Conservation (phyloP, 345 rosid species). For the Kandelia obovata region DNA sequence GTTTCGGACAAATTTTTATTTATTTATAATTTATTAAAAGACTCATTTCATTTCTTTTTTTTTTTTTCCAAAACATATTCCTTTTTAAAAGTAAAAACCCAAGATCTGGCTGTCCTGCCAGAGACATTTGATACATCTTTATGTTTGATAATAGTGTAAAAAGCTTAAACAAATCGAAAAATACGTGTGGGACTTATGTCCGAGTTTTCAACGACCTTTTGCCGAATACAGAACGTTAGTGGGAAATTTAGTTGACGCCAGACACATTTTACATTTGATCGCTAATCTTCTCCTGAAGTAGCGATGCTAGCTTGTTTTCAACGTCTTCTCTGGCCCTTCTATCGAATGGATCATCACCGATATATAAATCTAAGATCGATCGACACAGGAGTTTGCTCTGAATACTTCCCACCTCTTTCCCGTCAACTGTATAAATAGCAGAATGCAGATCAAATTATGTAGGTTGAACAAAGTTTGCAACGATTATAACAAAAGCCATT, state of each 20-base stretch:
- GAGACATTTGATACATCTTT: no score
- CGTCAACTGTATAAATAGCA: conserved; percentile 48
- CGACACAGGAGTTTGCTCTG: conserved; percentile 73
- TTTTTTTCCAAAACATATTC: no score
- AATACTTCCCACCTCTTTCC: conserved; percentile 68
- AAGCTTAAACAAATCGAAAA: no score
- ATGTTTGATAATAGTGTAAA: no score
- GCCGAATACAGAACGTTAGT: background rate
- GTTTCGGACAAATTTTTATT: no score
- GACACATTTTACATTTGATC: background rate
- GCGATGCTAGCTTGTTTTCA: conserved; percentile 50
- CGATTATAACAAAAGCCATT: background rate
- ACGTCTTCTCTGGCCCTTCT: conserved; percentile 68
- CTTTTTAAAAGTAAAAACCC: no score
- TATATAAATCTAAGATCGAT: conserved; percentile 72
- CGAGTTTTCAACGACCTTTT: no score
- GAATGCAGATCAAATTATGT: background rate
- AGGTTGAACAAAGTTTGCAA: background rate
- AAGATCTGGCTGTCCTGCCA: no score
- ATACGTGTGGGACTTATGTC: no score
- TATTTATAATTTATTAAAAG: no score
- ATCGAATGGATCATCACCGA: conserved; percentile 81
- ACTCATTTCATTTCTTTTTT: no score
- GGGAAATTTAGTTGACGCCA: background rate
- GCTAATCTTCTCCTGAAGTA: conserved; percentile 26